phyloP scores from a whole-genome alignment of 169 alveolate species.

The Plasmodium billcollinsi region DNA sequence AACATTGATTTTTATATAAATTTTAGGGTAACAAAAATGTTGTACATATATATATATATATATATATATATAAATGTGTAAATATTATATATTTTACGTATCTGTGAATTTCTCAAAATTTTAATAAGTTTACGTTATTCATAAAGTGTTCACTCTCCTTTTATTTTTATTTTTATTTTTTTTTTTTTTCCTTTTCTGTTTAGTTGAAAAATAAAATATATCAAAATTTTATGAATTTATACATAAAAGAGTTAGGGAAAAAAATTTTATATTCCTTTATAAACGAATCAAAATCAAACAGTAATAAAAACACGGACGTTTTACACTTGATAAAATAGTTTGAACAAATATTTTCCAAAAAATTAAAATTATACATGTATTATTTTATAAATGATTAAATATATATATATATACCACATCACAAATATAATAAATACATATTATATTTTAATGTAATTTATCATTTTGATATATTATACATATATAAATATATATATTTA shows the following conservation, averaged over 20 bases:
- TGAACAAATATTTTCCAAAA: not conserved
- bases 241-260: constrained; percentile 58
- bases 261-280: constrained; percentile 60
- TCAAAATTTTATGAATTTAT: constrained; percentile 65
- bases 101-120: too few species aligned
- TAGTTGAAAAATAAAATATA: constrained; percentile 52
- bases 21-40: constrained; percentile 28
- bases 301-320: constrained; percentile 25
- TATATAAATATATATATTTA: too few species aligned
- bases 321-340: constrained; percentile 5
- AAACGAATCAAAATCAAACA: constrained; percentile 28
- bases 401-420: too few species aligned
- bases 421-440: too few species aligned
- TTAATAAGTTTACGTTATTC: not conserved
- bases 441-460: too few species aligned
- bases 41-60: not conserved
- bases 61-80: not conserved
- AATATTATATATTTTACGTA: not conserved
- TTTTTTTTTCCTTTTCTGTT: not conserved
- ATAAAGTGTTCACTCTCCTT: not conserved
- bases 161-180: not conserved
- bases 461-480: too few species aligned
- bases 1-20: constrained; percentile 62
- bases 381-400: too few species aligned
- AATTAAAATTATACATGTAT: too few species aligned